phyloP scores from a whole-genome alignment of 2,329 filamentous ascomycete species.

The Fusarium sp. region DNA sequence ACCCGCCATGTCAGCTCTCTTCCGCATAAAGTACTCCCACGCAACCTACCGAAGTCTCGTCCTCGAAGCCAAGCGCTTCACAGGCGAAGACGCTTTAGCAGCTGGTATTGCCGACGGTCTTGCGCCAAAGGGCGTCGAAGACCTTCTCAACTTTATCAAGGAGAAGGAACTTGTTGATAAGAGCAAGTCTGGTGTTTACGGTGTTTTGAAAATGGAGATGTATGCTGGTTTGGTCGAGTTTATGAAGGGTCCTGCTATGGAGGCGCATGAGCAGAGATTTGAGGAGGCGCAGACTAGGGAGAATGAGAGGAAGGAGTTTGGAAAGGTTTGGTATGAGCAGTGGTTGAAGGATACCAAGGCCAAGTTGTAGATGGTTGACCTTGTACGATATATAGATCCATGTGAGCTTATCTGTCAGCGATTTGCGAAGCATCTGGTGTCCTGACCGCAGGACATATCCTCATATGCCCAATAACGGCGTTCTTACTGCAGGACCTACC shows the following conservation, averaged over 20 bases:
- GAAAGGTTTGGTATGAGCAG: constrained; percentile 62
- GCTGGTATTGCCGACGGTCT: constrained; percentile 76
- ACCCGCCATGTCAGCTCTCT: constrained; percentile 79
- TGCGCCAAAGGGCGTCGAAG: constrained; percentile 70
- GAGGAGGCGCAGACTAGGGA: constrained; percentile 56
- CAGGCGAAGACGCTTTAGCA: constrained; percentile 71
- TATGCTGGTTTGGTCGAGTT: constrained; percentile 73
- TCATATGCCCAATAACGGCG: not conserved
- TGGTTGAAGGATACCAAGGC: constrained; percentile 58
- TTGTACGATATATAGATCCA: not conserved
- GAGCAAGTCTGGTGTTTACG: constrained; percentile 75
- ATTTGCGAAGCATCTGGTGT: not conserved
- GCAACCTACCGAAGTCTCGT: constrained; percentile 73
- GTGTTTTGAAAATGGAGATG: constrained; percentile 80
- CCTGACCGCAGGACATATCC: not conserved
- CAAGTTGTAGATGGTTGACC: constrained; percentile 50
- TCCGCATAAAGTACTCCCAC: constrained; percentile 74
- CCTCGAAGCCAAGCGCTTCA: constrained; percentile 79
- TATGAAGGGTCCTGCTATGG: constrained; percentile 65
- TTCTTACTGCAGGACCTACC: not conserved
- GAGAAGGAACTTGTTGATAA: constrained; percentile 72
- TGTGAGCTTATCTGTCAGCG: not conserved
- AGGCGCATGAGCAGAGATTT: constrained; percentile 63
- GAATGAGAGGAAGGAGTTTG: constrained; percentile 58
- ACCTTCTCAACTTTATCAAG: constrained; percentile 69